Evolutionary conservation across 2,329 filamentous ascomycete genomes (phyloP).

Genomic region (Penicillium sp.): DNA sequence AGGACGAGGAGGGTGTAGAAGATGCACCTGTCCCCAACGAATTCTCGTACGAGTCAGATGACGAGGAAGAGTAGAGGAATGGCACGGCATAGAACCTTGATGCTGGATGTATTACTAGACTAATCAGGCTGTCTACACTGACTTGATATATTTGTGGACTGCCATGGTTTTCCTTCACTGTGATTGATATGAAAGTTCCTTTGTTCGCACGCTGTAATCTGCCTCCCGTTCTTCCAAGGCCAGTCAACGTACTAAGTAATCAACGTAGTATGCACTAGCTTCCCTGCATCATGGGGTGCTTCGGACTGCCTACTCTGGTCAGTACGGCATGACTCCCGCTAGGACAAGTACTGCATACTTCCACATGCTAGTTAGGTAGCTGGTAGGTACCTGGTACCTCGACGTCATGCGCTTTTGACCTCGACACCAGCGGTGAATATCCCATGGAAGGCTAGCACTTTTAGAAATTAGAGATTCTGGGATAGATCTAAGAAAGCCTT

Average conservation of each 20-base stretch:
- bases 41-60: slow-evolving; percentile 47
- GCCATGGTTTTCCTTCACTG: slow-evolving; percentile 11
- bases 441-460: neutral
- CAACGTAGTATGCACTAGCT: neutral
- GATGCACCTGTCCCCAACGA: slow-evolving; percentile 48
- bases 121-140: slow-evolving; percentile 28
- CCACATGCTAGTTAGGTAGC: neutral
- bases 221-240: neutral
- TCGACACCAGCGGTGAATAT: neutral
- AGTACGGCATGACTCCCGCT: neutral
- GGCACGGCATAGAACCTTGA: slow-evolving; percentile 17
- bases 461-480: neutral
- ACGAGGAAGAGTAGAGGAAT: slow-evolving; percentile 30
- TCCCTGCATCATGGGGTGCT: too few relatives aligned
- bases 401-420: too few relatives aligned
- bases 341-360: neutral
- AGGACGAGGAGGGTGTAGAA: slow-evolving; percentile 53
- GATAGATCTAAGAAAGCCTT: too few relatives aligned
- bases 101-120: slow-evolving; percentile 39
- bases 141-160: slow-evolving; percentile 25
- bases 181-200: slow-evolving; percentile 23
- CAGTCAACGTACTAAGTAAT: neutral
- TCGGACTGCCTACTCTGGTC: neutral
- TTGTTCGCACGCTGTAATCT: slow-evolving; percentile 7
- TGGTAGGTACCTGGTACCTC: too few relatives aligned